A percentile compares a stretch with the other conserved stretches of the same genome.
phyloP scores from a whole-genome alignment of 768 basidiomycete species.

The Aureoboletus auriporus region DNA sequence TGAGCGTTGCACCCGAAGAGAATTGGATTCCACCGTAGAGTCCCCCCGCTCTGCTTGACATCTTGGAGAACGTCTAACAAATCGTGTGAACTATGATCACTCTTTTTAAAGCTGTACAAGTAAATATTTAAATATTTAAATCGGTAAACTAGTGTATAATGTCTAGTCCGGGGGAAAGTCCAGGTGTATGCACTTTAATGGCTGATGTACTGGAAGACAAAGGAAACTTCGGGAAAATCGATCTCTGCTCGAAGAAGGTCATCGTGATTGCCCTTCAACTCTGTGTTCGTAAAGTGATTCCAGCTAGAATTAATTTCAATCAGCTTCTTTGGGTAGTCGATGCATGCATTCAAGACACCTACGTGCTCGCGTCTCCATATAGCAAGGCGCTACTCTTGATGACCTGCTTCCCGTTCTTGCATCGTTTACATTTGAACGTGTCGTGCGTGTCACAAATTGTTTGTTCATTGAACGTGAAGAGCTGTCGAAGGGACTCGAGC shows the following conservation, averaged over 20 bases:
- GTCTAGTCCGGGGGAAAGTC: too few species aligned
- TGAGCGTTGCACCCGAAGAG: conserved; percentile 60
- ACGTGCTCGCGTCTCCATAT: conserved; percentile 98
- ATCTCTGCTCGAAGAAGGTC: conserved; percentile 90
- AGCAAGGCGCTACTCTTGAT: conserved; percentile 81
- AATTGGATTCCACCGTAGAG: conserved; percentile 87
- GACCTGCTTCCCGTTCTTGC: conserved; percentile 79
- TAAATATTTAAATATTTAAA: background rate
- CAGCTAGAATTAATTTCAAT: conserved; percentile 50
- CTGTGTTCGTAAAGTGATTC: conserved; percentile 93
- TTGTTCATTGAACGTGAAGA: conserved; percentile 87
- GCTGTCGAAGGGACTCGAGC: conserved; percentile 77
- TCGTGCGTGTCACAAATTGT: conserved; percentile 95
- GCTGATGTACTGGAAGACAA: conserved; percentile 95
- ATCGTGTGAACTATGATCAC: conserved; percentile 14
- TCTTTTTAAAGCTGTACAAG: background rate
- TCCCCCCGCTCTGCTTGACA: conserved; percentile 79
- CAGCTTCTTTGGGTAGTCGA: background rate
- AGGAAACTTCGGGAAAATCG: conserved; percentile 80
- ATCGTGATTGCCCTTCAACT: conserved; percentile 90
- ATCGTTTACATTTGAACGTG: conserved; percentile 95
- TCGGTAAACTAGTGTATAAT: too few species aligned
- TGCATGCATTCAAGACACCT: conserved; percentile 35
- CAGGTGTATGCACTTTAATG: conserved; percentile 42
- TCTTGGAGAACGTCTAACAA: conserved; percentile 34